Conservation (phyloP, 2,329 filamentous ascomycete genomes). For the Fusarium sp. region DNA sequence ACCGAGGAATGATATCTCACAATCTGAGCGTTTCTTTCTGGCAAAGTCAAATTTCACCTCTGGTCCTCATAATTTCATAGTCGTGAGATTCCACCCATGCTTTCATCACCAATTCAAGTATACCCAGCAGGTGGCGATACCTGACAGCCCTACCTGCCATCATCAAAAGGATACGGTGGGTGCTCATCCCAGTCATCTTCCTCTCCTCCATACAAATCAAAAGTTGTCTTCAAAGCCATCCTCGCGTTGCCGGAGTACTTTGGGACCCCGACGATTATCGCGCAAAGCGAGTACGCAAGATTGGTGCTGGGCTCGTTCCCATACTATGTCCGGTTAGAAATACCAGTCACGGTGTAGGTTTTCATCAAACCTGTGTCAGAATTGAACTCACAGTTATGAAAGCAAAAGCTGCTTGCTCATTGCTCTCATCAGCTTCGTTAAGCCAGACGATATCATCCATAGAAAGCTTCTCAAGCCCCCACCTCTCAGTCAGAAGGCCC, state of each 20-base stretch:
- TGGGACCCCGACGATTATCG: constrained; percentile 1
- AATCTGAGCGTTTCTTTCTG: background rate
- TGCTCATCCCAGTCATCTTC: background rate
- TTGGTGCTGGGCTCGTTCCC: background rate
- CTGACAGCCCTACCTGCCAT: background rate
- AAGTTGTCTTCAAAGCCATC: background rate
- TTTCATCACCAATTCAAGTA: no score
- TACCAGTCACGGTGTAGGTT: background rate
- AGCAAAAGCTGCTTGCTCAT: background rate
- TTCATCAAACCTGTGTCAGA: background rate
- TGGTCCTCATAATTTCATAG: background rate
- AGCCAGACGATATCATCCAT: background rate
- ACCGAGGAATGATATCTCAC: no score
- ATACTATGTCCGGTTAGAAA: background rate
- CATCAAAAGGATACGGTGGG: background rate
- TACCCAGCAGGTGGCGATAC: background rate
- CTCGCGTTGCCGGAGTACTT: background rate
- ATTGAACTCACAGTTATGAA: background rate
- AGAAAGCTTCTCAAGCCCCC: constrained; percentile 1
- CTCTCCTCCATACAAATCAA: background rate
- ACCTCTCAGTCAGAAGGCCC: background rate
- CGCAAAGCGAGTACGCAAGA: background rate
- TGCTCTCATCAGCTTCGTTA: background rate
- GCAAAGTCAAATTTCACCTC: background rate
- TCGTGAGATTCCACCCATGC: background rate